These are phyloP conservation scores for Stephania cephalantha DNA, from an alignment of 164 flowering plant species.

Conservation along the genomic window DNA sequence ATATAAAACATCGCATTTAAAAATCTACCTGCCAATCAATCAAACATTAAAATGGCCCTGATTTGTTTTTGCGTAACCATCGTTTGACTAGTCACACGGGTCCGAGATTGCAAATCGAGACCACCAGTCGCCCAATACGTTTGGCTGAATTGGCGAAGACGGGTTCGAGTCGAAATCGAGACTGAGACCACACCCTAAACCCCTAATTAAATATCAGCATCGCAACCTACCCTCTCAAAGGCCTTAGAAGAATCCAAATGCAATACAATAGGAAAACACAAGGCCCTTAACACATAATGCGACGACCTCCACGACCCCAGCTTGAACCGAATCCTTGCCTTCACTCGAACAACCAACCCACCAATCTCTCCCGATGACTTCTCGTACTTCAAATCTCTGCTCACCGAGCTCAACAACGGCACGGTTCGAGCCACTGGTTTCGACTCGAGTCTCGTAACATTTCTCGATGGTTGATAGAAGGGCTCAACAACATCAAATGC, in stretches of 20 bases:
- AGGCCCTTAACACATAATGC: conserved; percentile 30
- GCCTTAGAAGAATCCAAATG: conserved; percentile 26
- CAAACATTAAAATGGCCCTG: no score
- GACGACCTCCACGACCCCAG: conserved; percentile 52
- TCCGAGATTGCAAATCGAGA: no score
- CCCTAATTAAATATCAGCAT: conserved; percentile 25
- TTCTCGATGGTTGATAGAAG: conserved; percentile 42
- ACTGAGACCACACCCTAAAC: no score
- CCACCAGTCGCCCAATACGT: no score
- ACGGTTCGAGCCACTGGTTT: conserved; percentile 28
- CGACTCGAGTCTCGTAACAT: conserved; percentile 34
- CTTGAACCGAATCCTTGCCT: conserved; percentile 52
- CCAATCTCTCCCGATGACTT: conserved; percentile 29
- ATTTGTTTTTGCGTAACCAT: no score
- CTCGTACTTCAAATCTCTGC: conserved; percentile 32
- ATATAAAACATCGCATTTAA: no score
- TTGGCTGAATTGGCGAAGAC: no score
- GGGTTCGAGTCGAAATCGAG: no score
- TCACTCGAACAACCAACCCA: conserved; percentile 33
- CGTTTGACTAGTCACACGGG: no score
- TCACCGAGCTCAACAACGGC: conserved; percentile 21
- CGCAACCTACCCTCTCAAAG: conserved; percentile 38
- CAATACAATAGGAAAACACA: conserved; percentile 33
- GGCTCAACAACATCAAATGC: conserved; percentile 37
- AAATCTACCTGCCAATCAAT: no score